phyloP scores from a whole-genome alignment of 176 grass and related monocot species.

The Otatea glauca region DNA sequence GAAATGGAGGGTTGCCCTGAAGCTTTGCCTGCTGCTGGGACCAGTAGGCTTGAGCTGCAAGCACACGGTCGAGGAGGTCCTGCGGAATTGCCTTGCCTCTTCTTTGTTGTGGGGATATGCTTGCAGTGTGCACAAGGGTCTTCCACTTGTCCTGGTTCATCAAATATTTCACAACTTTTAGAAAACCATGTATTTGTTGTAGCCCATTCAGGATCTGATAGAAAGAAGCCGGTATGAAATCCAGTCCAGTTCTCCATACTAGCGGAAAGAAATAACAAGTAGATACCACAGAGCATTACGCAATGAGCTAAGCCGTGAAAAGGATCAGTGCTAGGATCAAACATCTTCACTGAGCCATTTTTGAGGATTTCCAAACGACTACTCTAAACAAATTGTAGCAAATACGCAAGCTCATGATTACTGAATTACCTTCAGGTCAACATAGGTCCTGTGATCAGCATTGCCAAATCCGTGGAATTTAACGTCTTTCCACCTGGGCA shows the following conservation, averaged over 20 bases:
- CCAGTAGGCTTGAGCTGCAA: constrained; percentile 73
- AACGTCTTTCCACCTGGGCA: constrained; percentile 79
- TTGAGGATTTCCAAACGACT: background rate
- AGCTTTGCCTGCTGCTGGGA: constrained; percentile 63
- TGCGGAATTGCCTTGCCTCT: constrained; percentile 78
- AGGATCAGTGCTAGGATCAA: background rate
- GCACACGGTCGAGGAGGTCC: constrained; percentile 72
- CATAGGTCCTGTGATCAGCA: constrained; percentile 79
- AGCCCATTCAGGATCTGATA: background rate
- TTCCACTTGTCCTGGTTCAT: constrained; percentile 86
- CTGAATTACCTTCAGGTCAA: constrained; percentile 88
- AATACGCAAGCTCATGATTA: constrained; percentile 8
- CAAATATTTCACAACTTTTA: too few species aligned
- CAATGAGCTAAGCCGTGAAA: background rate
- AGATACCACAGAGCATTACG: background rate
- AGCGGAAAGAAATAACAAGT: constrained; percentile 4
- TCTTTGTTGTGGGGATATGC: constrained; percentile 72
- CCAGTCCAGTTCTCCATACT: background rate
- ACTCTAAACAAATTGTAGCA: background rate
- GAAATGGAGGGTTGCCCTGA: constrained; percentile 36
- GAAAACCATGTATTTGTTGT: background rate
- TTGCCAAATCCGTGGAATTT: constrained; percentile 71
- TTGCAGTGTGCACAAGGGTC: constrained; percentile 82
- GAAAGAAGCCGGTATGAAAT: background rate
- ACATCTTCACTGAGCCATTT: too few species aligned